These are phyloP conservation scores for Monosporascus sp. DNA, from an alignment of 2,329 filamentous ascomycete species.

Conservation along the genomic window DNA sequence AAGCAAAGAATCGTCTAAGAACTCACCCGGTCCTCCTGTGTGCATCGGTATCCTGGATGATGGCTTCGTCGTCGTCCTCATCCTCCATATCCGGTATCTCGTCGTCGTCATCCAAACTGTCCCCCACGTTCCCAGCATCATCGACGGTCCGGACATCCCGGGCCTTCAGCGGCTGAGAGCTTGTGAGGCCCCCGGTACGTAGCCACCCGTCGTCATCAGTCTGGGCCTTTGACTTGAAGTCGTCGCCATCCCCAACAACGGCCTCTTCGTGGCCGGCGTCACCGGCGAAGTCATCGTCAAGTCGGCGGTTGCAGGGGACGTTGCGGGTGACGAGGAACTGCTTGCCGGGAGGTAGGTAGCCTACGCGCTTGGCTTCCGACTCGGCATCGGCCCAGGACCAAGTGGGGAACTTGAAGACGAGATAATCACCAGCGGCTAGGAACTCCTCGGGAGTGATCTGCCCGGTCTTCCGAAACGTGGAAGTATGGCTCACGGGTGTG, in stretches of 20 bases:
- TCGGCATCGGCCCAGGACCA: constrained; percentile 96
- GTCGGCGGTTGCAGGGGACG: constrained; percentile 84
- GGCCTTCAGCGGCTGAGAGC: constrained; percentile 69
- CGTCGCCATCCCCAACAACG: constrained; percentile 74
- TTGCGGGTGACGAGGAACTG: constrained; percentile 94
- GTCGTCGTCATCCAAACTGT: constrained; percentile 64
- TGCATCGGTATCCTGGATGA: constrained; percentile 69
- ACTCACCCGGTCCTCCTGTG: constrained; percentile 42
- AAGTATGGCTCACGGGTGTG: constrained; percentile 82
- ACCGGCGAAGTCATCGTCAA: constrained; percentile 90
- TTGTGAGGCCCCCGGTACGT: constrained; percentile 73
- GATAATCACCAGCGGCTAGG: constrained; percentile 88
- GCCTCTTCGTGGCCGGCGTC: constrained; percentile 82
- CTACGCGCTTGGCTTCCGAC: constrained; percentile 69
- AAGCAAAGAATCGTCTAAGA: no score
- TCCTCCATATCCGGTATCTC: constrained; percentile 99
- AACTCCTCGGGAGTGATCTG: constrained; percentile 98
- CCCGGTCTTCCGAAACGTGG: constrained; percentile 87
- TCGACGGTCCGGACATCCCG: constrained; percentile 83
- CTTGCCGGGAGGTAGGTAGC: constrained; percentile 80
- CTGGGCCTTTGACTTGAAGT: constrained; percentile 44
- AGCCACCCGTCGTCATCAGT: constrained; percentile 81
- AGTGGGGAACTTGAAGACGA: constrained; percentile 98
- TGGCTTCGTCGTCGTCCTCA: constrained; percentile 92
- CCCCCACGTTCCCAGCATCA: constrained; percentile 80